Conservation (phyloP, 164 flowering plant species). For the Amborella trichopoda region DNA sequence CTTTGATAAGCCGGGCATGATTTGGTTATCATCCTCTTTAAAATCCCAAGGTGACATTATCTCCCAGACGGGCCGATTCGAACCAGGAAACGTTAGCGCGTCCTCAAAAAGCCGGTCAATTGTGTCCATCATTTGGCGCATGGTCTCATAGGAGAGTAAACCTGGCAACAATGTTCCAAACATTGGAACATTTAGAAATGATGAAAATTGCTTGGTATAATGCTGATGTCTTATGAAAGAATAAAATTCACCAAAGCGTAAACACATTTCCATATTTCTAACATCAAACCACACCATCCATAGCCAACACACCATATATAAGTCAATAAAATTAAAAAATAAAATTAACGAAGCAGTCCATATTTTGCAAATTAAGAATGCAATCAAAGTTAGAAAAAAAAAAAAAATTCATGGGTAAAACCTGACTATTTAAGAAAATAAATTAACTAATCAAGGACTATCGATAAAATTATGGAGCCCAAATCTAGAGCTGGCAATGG, state of each 20-base stretch:
- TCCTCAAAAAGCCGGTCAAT: slow-evolving; percentile 74
- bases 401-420: too few relatives aligned
- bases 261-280: background rate
- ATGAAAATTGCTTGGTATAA: too few relatives aligned
- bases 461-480: too few relatives aligned
- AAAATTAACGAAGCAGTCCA: background rate
- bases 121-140: slow-evolving; percentile 71
- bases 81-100: slow-evolving; percentile 21
- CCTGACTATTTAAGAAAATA: too few relatives aligned
- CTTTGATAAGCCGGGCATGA: slow-evolving; percentile 40
- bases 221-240: too few relatives aligned
- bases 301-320: background rate
- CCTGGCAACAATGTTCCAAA: too few relatives aligned
- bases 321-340: background rate
- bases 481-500: too few relatives aligned
- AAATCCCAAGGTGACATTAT: slow-evolving; percentile 72
- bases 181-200: too few relatives aligned
- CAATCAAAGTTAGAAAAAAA: too few relatives aligned
- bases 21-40: slow-evolving; percentile 46
- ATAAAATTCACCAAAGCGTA: slow-evolving; percentile 34
- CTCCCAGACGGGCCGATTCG: slow-evolving; percentile 9
- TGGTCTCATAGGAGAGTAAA: slow-evolving; percentile 73
- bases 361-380: too few relatives aligned
- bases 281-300: background rate
- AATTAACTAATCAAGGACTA: too few relatives aligned